Evolutionary conservation across 1,284 basidiomycete species (phyloP).

Genomic region (Sanghuangporus sanghuang): DNA sequence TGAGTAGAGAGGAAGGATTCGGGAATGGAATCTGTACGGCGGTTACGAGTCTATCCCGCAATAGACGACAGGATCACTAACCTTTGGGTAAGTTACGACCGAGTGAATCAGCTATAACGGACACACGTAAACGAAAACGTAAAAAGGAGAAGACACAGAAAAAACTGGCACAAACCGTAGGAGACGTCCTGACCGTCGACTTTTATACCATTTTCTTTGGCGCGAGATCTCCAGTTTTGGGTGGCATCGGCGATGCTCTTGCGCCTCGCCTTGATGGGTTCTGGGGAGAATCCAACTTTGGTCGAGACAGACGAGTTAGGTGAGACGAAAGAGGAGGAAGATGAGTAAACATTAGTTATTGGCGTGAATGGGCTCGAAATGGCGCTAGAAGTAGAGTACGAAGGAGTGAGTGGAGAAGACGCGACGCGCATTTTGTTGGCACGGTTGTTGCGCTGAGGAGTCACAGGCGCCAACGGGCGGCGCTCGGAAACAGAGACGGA

Average conservation of each 20-base stretch:
- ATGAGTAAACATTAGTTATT: constrained; percentile 18
- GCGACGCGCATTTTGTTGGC: constrained; percentile 13
- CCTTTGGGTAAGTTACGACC: constrained; percentile 8
- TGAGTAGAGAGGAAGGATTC: constrained; percentile 57
- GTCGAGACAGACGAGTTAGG: constrained; percentile 17
- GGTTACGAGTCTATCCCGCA: background rate
- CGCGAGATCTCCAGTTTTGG: constrained; percentile 66
- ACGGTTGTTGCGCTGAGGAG: constrained; percentile 16
- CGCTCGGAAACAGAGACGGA: constrained; percentile 14
- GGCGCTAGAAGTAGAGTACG: constrained; percentile 13
- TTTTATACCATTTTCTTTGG: constrained; percentile 66
- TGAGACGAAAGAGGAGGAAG: constrained; percentile 13
- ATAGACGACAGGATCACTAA: background rate
- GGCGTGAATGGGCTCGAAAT: constrained; percentile 18
- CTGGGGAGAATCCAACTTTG: constrained; percentile 16
- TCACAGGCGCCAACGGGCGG: constrained; percentile 17
- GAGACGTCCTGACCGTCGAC: constrained; percentile 51
- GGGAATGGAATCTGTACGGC: constrained; percentile 46
- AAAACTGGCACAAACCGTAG: constrained; percentile 30
- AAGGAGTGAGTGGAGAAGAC: constrained; percentile 16
- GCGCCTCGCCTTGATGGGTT: constrained; percentile 12
- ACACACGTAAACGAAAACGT: constrained; percentile 14
- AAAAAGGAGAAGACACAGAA: constrained; percentile 17
- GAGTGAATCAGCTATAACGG: constrained; percentile 4
- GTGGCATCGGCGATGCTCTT: constrained; percentile 54